phyloP scores from a whole-genome alignment of 75 land plant species.

The Pseudotsuga menziesii region DNA sequence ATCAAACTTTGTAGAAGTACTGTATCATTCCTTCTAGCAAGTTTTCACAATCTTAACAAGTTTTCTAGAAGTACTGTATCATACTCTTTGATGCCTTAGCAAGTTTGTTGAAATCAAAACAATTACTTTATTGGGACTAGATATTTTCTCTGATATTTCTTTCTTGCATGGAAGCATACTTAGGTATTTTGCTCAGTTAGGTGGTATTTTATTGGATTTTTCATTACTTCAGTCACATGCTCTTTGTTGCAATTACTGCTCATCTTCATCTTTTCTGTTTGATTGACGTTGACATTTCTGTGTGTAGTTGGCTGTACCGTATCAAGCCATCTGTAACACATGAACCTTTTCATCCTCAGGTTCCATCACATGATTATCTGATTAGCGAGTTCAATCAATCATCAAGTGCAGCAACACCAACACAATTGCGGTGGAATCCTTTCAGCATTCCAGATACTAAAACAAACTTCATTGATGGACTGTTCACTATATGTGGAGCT shows the following conservation, averaged over 20 bases:
- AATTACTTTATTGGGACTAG: not conserved
- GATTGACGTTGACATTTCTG: not conserved
- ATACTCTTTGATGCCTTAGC: not conserved
- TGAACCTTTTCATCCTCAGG: constrained; percentile 78
- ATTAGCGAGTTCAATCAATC: constrained; percentile 60
- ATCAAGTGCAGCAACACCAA: constrained; percentile 61
- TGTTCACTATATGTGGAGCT: constrained; percentile 91
- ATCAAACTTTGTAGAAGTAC: not conserved
- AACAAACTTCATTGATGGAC: constrained; percentile 82
- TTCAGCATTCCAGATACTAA: constrained; percentile 46
- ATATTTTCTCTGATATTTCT: not conserved
- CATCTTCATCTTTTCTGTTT: not conserved
- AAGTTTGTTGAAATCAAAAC: not conserved
- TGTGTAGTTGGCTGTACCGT: constrained; percentile 88
- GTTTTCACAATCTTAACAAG: not conserved
- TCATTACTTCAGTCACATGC: not conserved
- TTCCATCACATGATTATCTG: constrained; percentile 42
- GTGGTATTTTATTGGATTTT: not conserved
- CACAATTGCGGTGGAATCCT: constrained; percentile 94
- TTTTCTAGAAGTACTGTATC: no score
- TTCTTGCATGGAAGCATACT: constrained; percentile 4
- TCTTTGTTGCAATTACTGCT: not conserved
- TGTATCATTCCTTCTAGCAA: not conserved
- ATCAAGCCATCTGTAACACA: constrained; percentile 98
- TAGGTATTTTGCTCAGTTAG: not conserved